Evolutionary conservation across 1,284 basidiomycete genomes (phyloP), one percentile per base, ranked within the genome.

Genomic region (Grifola frondosa): DNA sequence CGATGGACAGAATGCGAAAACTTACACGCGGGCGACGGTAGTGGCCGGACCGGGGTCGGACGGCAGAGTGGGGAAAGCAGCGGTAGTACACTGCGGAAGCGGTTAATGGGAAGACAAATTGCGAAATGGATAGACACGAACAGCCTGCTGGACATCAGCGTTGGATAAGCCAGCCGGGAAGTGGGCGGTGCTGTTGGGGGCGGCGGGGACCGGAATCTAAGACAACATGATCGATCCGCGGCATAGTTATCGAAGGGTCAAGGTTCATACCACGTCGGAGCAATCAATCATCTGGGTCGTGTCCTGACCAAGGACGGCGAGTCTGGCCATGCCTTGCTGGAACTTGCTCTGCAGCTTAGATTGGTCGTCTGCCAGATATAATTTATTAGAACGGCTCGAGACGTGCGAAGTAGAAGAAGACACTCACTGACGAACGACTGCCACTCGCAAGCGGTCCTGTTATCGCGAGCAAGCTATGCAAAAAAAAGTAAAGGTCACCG

Each of bases 381-480:
- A 12, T 19, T n/a, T 19, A 20, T 12, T 16, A 40, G 37, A 44
- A 50, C n/a, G n/a, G n/a, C n/a, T n/a, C n/a, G n/a, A n/a, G n/a
- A n/a, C n/a, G n/a, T n/a, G n/a, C n/a, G n/a, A n/a, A n/a, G n/a
- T n/a, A n/a, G n/a, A n/a, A n/a, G n/a, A n/a, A n/a, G n/a, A n/a
- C n/a, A n/a, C n/a, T n/a, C n/a, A n/a, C n/a, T 48, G 46, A 67
- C 55, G 46, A 59, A 57, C 15, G 46, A 52, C 44, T 66, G 65
- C 66, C 66, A 69, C 38, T 57, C 46, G 56, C 67, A 69, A 13
- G 63, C 57, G 28, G 65, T 63, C 16, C 57, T 49, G 17, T 54
- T 36, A 40, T 62, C 58, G 24, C 54, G 57, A 49, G 41, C 40
- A 35, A 19, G 17, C n/a, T 15, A 35, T 7, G 5, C 17, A 9